Base-by-base conservation (phyloP, 116 monocot genomes). In the Phalaenopsis hybrid region DNA sequence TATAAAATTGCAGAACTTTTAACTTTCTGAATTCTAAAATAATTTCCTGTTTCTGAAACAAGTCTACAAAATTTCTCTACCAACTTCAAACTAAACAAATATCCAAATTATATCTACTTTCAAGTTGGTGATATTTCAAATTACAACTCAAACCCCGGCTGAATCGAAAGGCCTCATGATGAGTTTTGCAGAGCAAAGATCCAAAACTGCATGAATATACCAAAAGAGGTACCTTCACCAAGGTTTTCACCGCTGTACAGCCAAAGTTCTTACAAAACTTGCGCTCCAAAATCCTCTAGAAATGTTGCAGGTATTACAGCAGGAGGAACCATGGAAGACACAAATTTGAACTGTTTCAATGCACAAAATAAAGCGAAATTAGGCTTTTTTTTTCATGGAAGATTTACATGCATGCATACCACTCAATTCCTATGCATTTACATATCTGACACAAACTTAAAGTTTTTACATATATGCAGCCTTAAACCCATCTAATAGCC, bases 311-410 rank as follows among this genome's bases (percentile, higher is more conserved):
- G 95, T 13, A 95, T 93, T 28, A 82, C 85, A 28, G 82, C 45
- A 6, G 84, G 89, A 33, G 92, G 79, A 79, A 81, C 51, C 78
- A 93, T 77, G 28, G 75, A 72, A 1, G 87, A 86, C 25, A 87
- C 92, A 41, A 78, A 93, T 61, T 93, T 88, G 86, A 93, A 95
- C 93, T 95, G 92, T 81, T 81, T 28, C 67, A 85, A 70, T 10
- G 1, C 81, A 59, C 13, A 41, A 83, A 34, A 49, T 9, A 25
- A 21, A 33, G 23, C 17, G 49, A 21, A 37, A 33, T 83, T 78
- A 83, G 78, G n/a, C 31, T 21, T 48, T 48, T 48, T 9, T 48
- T 48, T 48, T 0, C 37, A 37, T 37, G 37, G 37, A 37, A 37
- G 37, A 37, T 37, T 37, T 37, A 37, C 37, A 37, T 37, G 1